These are phyloP conservation scores for Tetraselmis striata DNA, from an alignment of 139 green algal genomes.

Conservation along the genomic window DNA sequence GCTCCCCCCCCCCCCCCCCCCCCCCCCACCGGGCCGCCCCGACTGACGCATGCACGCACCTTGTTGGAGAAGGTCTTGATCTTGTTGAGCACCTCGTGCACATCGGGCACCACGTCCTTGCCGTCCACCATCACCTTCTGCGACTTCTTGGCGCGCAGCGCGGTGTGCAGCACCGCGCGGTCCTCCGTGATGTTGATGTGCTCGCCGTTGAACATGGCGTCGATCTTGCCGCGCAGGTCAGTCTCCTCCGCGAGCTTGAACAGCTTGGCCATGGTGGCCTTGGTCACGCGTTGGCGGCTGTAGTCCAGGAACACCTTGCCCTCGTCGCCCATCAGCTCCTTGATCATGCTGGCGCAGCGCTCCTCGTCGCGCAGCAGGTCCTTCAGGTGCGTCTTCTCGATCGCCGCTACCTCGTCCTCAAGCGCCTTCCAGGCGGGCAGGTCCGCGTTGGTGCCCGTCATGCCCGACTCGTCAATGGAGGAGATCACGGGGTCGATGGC, in stretches of 20 bases:
- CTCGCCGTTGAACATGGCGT: constrained; percentile 90
- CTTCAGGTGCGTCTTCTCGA: constrained; percentile 50
- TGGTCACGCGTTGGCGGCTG: constrained; percentile 79
- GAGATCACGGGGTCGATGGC: background rate
- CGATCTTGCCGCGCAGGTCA: constrained; percentile 84
- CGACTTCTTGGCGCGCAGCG: constrained; percentile 75
- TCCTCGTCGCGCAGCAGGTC: constrained; percentile 77
- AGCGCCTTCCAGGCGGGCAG: constrained; percentile 68
- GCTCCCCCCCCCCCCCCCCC: too few species aligned
- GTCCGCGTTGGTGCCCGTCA: constrained; percentile 40
- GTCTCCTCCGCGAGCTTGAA: constrained; percentile 56
- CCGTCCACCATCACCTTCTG: constrained; percentile 73
- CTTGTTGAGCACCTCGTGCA: constrained; percentile 95
- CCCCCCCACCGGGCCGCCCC: too few species aligned
- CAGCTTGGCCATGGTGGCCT: constrained; percentile 76
- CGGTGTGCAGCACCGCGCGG: constrained; percentile 91
- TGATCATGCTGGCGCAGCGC: constrained; percentile 64
- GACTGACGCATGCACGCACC: too few species aligned
- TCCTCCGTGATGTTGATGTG: constrained; percentile 95
- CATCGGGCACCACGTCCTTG: constrained; percentile 90
- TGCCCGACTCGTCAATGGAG: background rate
- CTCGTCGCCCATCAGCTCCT: constrained; percentile 65
- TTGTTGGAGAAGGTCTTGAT: constrained; percentile 93
- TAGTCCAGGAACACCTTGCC: constrained; percentile 76
- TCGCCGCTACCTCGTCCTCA: constrained; percentile 63